A percentile compares a stretch with the other conserved stretches of the same genome.
phyloP scores from a whole-genome alignment of 805 yeast genomes.

The Candida ulmi region DNA sequence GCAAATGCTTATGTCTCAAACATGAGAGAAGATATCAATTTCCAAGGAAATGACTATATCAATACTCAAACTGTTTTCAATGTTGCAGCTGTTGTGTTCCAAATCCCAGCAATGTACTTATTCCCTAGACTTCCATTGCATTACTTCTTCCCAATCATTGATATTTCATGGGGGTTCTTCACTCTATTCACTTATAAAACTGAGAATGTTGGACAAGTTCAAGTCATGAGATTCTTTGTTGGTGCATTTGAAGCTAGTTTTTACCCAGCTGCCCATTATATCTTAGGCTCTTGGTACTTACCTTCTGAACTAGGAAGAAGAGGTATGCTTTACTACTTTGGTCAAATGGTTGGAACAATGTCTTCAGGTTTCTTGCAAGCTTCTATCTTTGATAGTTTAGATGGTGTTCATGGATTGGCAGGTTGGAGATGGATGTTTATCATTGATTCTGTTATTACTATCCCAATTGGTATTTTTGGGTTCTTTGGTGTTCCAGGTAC shows the following conservation, averaged over 20 bases:
- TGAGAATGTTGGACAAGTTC: slow-evolving; percentile 39
- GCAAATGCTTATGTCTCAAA: slow-evolving; percentile 65
- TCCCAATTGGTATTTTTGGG: slow-evolving; percentile 52
- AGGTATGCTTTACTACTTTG: slow-evolving; percentile 52
- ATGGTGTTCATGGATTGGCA: slow-evolving; percentile 46
- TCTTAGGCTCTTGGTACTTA: slow-evolving; percentile 51
- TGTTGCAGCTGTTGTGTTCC: slow-evolving; percentile 54
- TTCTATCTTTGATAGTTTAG: slow-evolving; percentile 40
- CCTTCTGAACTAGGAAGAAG: slow-evolving; percentile 52
- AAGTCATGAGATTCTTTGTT: slow-evolving; percentile 55
- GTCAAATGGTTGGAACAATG: slow-evolving; percentile 55
- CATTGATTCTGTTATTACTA: slow-evolving; percentile 54
- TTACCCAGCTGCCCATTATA: slow-evolving; percentile 51
- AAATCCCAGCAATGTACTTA: slow-evolving; percentile 55
- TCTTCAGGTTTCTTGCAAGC: slow-evolving; percentile 62
- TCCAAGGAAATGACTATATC: slow-evolving; percentile 57
- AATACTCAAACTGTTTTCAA: slow-evolving; percentile 51
- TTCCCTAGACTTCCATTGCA: slow-evolving; percentile 49
- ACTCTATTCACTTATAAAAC: slow-evolving; percentile 51
- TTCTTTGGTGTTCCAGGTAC: slow-evolving; percentile 58
- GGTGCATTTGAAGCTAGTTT: slow-evolving; percentile 61
- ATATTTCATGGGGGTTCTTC: slow-evolving; percentile 29
- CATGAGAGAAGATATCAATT: slow-evolving; percentile 45
- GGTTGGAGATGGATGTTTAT: slow-evolving; percentile 77
- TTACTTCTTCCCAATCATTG: slow-evolving; percentile 11